phyloP scores from a whole-genome alignment of 192 early-diverging fungal genomes.

The Coemansia sp. region DNA sequence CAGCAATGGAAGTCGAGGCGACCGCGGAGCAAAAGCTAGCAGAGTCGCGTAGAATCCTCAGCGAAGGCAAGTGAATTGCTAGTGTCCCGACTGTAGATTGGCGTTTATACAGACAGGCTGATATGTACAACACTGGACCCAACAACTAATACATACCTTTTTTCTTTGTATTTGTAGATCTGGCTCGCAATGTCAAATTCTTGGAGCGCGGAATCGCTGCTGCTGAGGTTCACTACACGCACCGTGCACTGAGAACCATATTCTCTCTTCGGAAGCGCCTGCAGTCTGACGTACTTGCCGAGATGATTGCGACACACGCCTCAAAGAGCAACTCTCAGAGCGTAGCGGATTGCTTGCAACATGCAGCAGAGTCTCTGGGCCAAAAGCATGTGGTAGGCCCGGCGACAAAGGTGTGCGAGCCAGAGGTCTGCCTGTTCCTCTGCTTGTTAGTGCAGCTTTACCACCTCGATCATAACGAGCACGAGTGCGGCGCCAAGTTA shows the following conservation, averaged over 20 bases:
- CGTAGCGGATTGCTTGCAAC: constrained; percentile 28
- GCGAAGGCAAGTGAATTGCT: constrained; percentile 40
- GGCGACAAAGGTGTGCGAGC: constrained; percentile 51
- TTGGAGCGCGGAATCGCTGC: constrained; percentile 82
- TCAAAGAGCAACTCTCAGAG: constrained; percentile 18
- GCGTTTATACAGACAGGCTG: not conserved
- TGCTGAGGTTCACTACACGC: constrained; percentile 84
- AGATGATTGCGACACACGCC: constrained; percentile 60
- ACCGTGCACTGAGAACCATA: constrained; percentile 82
- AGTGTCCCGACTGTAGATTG: not conserved
- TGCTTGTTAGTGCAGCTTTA: constrained; percentile 78
- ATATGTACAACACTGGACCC: not conserved
- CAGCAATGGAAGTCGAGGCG: constrained; percentile 50
- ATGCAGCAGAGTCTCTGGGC: constrained; percentile 12
- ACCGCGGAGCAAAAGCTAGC: constrained; percentile 47
- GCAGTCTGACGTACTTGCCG: constrained; percentile 63
- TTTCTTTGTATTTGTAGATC: constrained; percentile 62
- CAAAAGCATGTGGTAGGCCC: constrained; percentile 14
- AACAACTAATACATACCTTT: not conserved
- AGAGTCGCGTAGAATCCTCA: constrained; percentile 46
- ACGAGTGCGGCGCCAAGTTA: constrained; percentile 70
- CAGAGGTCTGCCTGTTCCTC: constrained; percentile 87
- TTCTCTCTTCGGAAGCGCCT: constrained; percentile 80
- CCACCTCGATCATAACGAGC: constrained; percentile 76
- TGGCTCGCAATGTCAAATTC: constrained; percentile 81